Evolutionary conservation across 768 basidiomycete genomes (phyloP).

Genomic region (Suillus occidentalis): DNA sequence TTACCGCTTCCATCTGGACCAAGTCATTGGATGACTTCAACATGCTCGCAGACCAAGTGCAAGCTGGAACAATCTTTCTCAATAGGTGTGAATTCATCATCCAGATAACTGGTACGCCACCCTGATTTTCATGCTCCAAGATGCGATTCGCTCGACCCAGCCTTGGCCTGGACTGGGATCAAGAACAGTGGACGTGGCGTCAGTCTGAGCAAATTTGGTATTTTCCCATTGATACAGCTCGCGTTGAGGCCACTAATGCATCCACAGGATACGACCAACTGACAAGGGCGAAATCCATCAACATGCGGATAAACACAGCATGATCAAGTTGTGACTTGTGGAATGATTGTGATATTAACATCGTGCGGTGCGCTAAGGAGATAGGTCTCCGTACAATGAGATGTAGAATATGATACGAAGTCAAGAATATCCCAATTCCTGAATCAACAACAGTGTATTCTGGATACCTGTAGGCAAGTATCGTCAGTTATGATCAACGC

Average conservation of each 20-base stretch:
- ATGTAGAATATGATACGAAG: conserved; percentile 65
- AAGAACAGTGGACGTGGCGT: conserved; percentile 93
- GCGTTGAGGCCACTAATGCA: conserved; percentile 7
- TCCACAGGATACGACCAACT: conserved; percentile 80
- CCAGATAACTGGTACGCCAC: background rate
- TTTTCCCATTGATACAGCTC: conserved; percentile 20
- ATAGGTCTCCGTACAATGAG: conserved; percentile 54
- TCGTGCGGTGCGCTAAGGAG: background rate
- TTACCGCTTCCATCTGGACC: conserved; percentile 96
- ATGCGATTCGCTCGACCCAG: conserved; percentile 90
- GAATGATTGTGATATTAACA: background rate
- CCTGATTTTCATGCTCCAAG: conserved; percentile 32
- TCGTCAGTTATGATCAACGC: conserved; percentile 1
- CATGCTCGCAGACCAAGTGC: conserved; percentile 63
- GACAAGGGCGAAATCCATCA: conserved; percentile 75
- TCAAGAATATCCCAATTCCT: conserved; percentile 78
- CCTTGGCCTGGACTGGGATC: conserved; percentile 91
- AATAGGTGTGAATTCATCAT: conserved; percentile 55
- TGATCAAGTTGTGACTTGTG: conserved; percentile 9
- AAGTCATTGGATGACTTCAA: conserved; percentile 70
- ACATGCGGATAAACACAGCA: conserved; percentile 74
- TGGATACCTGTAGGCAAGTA: background rate
- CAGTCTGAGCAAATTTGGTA: conserved; percentile 88
- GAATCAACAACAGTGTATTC: conserved; percentile 22
- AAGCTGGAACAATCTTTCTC: conserved; percentile 91